phyloP scores from a whole-genome alignment of 1,284 basidiomycete species.

The Papiliotrema laurentii region DNA sequence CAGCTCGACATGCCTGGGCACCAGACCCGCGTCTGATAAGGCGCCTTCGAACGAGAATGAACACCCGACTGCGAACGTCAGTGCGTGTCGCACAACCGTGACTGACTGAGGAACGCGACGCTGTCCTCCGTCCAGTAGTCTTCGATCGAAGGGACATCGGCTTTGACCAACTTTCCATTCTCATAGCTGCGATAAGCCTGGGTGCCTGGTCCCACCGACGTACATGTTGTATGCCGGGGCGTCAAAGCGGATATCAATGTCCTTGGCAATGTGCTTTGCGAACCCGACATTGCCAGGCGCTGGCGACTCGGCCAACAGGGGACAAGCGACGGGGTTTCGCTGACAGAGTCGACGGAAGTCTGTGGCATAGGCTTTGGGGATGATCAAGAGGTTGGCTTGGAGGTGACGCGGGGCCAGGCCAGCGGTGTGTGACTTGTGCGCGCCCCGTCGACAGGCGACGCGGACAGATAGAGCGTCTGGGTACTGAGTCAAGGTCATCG shows the following conservation, averaged over 20 bases:
- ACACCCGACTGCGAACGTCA: slow-evolving; percentile 28
- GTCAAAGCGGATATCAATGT: slow-evolving; percentile 34
- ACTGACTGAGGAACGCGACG: slow-evolving; percentile 31
- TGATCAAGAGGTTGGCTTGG: slow-evolving; percentile 37
- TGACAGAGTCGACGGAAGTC: slow-evolving; percentile 36
- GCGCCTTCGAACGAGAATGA: slow-evolving; percentile 37
- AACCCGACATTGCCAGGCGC: slow-evolving; percentile 22
- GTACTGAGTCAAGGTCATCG: too few relatives aligned
- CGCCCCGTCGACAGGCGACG: neutral
- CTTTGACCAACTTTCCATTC: slow-evolving; percentile 13
- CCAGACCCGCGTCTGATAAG: slow-evolving; percentile 14
- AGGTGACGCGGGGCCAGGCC: slow-evolving; percentile 24
- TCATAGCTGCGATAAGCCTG: slow-evolving; percentile 7
- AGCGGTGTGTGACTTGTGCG: slow-evolving; percentile 6
- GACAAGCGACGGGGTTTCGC: slow-evolving; percentile 39
- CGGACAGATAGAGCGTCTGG: too few relatives aligned
- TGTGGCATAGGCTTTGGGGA: slow-evolving; percentile 25
- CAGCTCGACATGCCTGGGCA: slow-evolving; percentile 25
- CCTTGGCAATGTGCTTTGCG: slow-evolving; percentile 8
- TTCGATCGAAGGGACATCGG: slow-evolving; percentile 14
- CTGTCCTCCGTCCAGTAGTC: slow-evolving; percentile 31
- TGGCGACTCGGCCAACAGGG: slow-evolving; percentile 30
- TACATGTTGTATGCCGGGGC: slow-evolving; percentile 32
- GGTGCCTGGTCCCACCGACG: neutral
- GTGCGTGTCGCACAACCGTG: neutral